Percentiles rank a stretch among this genome's conserved stretches.
phyloP scores from a whole-genome alignment of 1,284 basidiomycete species.

The Sutorius eximius region DNA sequence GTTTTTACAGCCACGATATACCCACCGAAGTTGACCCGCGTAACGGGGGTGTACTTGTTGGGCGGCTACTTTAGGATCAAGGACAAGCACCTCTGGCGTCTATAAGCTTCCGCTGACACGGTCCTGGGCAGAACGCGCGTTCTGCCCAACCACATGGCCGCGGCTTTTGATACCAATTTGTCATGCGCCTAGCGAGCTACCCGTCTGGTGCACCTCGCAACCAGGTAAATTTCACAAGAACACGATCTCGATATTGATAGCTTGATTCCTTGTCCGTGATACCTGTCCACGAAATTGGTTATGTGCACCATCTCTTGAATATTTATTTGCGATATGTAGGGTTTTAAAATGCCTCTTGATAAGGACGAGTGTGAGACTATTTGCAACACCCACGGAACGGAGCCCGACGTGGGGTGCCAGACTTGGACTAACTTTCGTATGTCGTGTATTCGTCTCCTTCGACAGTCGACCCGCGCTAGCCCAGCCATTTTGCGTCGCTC shows the following conservation, averaged over 20 bases:
- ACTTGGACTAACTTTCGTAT: constrained; percentile 3
- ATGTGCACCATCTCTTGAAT: background rate
- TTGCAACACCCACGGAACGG: background rate
- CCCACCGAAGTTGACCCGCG: constrained; percentile 65
- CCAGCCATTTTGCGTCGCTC: constrained; percentile 8
- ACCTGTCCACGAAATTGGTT: background rate
- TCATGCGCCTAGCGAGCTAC: background rate
- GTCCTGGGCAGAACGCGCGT: background rate
- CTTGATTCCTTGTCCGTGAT: background rate
- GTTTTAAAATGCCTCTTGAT: background rate
- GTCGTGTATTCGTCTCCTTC: constrained; percentile 9
- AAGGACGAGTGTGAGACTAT: background rate
- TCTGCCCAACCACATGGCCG: background rate
- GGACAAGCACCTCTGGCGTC: background rate
- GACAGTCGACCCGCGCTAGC: constrained; percentile 4
- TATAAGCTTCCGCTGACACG: background rate
- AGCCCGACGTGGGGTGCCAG: too few relatives aligned
- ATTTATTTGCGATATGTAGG: background rate
- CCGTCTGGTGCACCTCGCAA: background rate
- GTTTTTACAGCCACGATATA: constrained; percentile 23
- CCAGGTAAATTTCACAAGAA: background rate
- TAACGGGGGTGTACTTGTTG: constrained; percentile 86
- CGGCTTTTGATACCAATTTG: constrained; percentile 3
- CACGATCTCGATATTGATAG: background rate
- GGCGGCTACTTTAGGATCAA: constrained; percentile 54